Conservation (phyloP, 768 basidiomycete genomes). For the Boletus speciosus region DNA sequence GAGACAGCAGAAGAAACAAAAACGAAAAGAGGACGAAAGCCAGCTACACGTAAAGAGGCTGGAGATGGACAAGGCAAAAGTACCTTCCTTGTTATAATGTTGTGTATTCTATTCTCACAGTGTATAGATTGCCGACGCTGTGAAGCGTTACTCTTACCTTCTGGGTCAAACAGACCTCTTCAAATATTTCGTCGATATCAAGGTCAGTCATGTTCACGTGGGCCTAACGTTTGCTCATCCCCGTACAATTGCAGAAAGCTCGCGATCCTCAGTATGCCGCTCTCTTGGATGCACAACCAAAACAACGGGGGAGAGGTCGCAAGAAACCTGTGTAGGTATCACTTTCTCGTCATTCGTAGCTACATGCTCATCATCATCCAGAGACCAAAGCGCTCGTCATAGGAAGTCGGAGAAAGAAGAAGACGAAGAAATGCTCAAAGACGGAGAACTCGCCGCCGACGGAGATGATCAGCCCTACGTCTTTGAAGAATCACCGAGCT, state of each 20-base stretch:
- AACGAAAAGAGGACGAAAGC: slow-evolving; percentile 66
- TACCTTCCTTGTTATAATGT: slow-evolving; percentile 24
- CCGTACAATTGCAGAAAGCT: slow-evolving; percentile 51
- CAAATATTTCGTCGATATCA: slow-evolving; percentile 97
- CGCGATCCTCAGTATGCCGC: slow-evolving; percentile 93
- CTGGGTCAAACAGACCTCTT: slow-evolving; percentile 97
- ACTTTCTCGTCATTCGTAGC: neutral
- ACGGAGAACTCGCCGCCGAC: slow-evolving; percentile 72
- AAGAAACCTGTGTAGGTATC: slow-evolving; percentile 70
- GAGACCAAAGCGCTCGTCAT: slow-evolving; percentile 76
- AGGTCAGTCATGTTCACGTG: slow-evolving; percentile 45
- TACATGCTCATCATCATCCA: slow-evolving; percentile 29
- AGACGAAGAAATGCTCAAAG: slow-evolving; percentile 91
- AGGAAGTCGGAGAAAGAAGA: slow-evolving; percentile 98
- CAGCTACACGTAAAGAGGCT: slow-evolving; percentile 68
- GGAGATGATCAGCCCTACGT: slow-evolving; percentile 90
- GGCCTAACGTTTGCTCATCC: neutral
- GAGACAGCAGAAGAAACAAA: slow-evolving; percentile 44
- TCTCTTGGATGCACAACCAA: slow-evolving; percentile 81
- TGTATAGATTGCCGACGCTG: slow-evolving; percentile 79
- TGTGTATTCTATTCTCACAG: slow-evolving; percentile 8
- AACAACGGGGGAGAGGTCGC: slow-evolving; percentile 78
- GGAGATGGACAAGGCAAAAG: slow-evolving; percentile 89
- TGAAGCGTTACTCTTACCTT: slow-evolving; percentile 96
- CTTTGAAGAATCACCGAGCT: slow-evolving; percentile 91